phyloP scores from a whole-genome alignment of 1,284 basidiomycete genomes.

The Trametes hirsuta region DNA sequence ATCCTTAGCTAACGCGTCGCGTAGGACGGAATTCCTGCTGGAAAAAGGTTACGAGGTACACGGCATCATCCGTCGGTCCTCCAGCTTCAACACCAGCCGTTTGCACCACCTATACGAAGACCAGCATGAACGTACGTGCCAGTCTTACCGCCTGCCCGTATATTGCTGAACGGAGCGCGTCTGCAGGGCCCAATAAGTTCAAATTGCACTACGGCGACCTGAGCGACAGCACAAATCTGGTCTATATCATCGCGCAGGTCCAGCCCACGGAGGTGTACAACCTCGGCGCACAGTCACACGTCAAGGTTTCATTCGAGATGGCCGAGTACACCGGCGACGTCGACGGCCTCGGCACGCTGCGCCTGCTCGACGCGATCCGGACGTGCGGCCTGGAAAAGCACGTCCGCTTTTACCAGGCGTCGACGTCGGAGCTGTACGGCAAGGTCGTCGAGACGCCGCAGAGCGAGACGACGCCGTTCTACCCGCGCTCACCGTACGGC shows the following conservation, averaged over 20 bases:
- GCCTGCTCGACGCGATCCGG: constrained; percentile 89
- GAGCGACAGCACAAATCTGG: constrained; percentile 91
- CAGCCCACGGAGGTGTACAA: constrained; percentile 94
- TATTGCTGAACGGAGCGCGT: background rate
- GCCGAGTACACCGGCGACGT: constrained; percentile 95
- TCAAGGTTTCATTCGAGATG: constrained; percentile 97
- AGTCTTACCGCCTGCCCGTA: background rate
- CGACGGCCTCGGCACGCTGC: constrained; percentile 88
- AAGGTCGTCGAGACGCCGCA: constrained; percentile 92
- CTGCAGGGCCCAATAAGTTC: constrained; percentile 74
- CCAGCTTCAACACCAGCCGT: constrained; percentile 92
- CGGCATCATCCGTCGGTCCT: constrained; percentile 91
- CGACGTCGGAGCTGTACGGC: constrained; percentile 92
- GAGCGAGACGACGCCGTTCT: constrained; percentile 91
- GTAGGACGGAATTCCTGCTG: constrained; percentile 81
- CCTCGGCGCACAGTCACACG: constrained; percentile 94
- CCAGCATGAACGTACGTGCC: constrained; percentile 75
- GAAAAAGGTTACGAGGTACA: constrained; percentile 91
- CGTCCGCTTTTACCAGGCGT: constrained; percentile 91
- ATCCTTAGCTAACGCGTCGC: constrained; percentile 10
- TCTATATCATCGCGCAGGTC: constrained; percentile 90
- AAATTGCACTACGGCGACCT: constrained; percentile 91
- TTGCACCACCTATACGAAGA: constrained; percentile 89
- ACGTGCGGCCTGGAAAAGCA: constrained; percentile 89
- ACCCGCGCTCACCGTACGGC: constrained; percentile 90